Percentiles rank a stretch among this genome's conserved stretches.
These are phyloP conservation scores for Pichia deserticola DNA, from an alignment of 805 yeast species.

Conservation along the genomic window DNA sequence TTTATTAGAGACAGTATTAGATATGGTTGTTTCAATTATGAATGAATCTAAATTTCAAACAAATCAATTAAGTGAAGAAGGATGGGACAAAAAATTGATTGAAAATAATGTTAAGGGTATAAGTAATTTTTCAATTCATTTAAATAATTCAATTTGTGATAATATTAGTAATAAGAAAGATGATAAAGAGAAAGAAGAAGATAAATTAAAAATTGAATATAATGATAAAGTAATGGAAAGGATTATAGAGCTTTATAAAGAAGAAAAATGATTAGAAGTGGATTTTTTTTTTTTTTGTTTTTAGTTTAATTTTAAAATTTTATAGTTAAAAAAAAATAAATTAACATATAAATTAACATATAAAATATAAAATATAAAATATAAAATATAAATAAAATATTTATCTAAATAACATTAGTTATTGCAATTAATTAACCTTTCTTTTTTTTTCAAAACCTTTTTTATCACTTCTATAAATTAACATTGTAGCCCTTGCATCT, in stretches of 20 bases:
- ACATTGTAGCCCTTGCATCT: slow-evolving; percentile 86
- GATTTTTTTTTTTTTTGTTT: too few species aligned
- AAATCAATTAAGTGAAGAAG: slow-evolving; percentile 8
- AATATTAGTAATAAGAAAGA: too few species aligned
- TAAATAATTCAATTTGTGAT: background rate
- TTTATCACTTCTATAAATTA: slow-evolving; percentile 57
- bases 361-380: too few species aligned
- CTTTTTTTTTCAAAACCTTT: slow-evolving; percentile 48
- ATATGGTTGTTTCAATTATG: slow-evolving; percentile 22
- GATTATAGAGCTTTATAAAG: background rate
- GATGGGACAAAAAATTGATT: background rate
- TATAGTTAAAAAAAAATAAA: too few species aligned
- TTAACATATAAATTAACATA: too few species aligned
- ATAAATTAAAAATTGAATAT: background rate
- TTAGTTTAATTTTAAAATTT: too few species aligned
- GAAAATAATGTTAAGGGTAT: slow-evolving; percentile 4
- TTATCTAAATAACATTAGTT: background rate
- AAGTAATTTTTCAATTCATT: background rate
- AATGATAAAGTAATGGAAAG: background rate
- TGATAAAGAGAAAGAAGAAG: background rate
- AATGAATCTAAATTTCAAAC: slow-evolving; percentile 25
- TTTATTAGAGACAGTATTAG: slow-evolving; percentile 19
- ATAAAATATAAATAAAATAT: too few species aligned
- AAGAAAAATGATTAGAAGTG: background rate
- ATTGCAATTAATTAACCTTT: background rate